phyloP scores from a whole-genome alignment of 805 yeast species.

The Kodamaea fukazawae region DNA sequence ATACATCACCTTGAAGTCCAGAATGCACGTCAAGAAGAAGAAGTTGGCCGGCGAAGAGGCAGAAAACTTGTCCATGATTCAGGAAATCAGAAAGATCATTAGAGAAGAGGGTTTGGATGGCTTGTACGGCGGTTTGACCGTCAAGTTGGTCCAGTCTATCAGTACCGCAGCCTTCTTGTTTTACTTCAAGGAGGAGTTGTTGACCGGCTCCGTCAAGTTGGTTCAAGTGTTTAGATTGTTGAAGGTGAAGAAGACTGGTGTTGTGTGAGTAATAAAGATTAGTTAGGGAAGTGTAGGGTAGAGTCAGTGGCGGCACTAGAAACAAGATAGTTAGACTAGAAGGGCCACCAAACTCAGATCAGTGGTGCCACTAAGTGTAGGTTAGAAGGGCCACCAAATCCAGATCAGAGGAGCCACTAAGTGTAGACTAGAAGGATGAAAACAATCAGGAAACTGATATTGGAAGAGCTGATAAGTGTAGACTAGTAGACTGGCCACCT shows the following conservation, averaged over 20 bases:
- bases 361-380: too few species aligned
- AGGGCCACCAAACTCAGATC: too few species aligned
- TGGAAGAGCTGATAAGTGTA: too few species aligned
- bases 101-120: slow-evolving; percentile 70
- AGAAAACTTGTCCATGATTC: slow-evolving; percentile 41
- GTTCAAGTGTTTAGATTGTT: slow-evolving; percentile 42
- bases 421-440: too few species aligned
- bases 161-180: slow-evolving; percentile 87
- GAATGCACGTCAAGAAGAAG: slow-evolving; percentile 68
- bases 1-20: slow-evolving; percentile 81
- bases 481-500: too few species aligned
- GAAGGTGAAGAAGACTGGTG: slow-evolving; percentile 17
- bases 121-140: slow-evolving; percentile 76
- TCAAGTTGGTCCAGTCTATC: slow-evolving; percentile 81
- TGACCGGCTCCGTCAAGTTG: slow-evolving; percentile 53
- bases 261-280: too few species aligned
- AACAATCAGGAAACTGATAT: too few species aligned
- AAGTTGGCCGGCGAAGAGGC: slow-evolving; percentile 17
- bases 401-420: too few species aligned
- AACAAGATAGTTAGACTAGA: too few species aligned
- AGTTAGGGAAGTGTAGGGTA: too few species aligned
- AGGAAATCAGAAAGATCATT: slow-evolving; percentile 57
- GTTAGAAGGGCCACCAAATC: too few species aligned
- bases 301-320: too few species aligned
- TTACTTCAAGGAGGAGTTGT: slow-evolving; percentile 84